Percentiles rank a stretch among this genome's conserved stretches.
Evolutionary conservation across 2,329 filamentous ascomycete species (phyloP).

Genomic region (Madurella fahalii): DNA sequence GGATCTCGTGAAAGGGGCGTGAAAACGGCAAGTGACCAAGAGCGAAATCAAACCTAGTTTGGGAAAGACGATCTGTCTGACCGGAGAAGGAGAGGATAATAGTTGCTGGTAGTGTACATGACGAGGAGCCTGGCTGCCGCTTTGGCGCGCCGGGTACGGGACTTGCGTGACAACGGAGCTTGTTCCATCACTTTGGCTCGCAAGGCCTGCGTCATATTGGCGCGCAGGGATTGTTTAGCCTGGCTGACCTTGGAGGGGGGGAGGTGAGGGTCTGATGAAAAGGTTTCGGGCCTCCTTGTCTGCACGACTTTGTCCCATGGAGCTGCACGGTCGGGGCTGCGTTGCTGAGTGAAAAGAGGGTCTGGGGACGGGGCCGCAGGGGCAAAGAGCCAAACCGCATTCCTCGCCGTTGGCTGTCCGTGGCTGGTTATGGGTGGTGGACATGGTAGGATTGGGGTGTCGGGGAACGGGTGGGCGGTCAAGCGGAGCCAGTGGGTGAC

Average conservation of each 20-base stretch:
- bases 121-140: constrained; percentile 29
- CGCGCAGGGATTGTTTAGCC: constrained; percentile 29
- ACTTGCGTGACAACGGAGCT: constrained; percentile 30
- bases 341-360: constrained; percentile 5
- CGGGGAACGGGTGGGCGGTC: constrained; percentile 21
- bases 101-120: constrained; percentile 7
- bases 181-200: constrained; percentile 29
- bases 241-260: constrained; percentile 21
- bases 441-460: constrained; percentile 15
- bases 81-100: constrained; percentile 28
- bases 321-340: constrained; percentile 22
- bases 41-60: constrained; percentile 27
- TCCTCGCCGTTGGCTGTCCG: constrained; percentile 17
- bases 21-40: neutral
- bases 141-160: constrained; percentile 31
- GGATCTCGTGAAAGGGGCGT: constrained; percentile 8
- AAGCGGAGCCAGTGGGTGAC: constrained; percentile 24
- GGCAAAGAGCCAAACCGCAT: constrained; percentile 17
- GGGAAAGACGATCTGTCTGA: constrained; percentile 26
- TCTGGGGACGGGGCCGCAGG: constrained; percentile 18
- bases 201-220: constrained; percentile 33
- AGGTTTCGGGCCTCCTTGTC: constrained; percentile 24
- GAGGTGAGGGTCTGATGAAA: constrained; percentile 21
- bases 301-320: constrained; percentile 9
- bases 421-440: constrained; percentile 19